Evolutionary conservation across 1,139 yeast genomes (phyloP).

Genomic region (Geotrichum carabidarum): DNA sequence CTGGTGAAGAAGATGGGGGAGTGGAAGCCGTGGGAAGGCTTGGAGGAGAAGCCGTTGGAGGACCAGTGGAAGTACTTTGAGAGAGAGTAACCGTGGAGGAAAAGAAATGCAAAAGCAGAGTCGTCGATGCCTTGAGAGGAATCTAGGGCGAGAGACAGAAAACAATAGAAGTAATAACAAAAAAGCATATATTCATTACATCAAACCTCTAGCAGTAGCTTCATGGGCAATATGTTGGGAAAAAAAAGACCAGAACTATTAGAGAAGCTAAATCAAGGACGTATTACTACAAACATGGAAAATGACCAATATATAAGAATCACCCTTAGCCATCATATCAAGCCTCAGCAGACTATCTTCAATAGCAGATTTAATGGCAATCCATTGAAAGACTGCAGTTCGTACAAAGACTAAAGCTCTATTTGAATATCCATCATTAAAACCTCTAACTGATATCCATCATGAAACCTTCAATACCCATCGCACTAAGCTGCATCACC

Average conservation of each 20-base stretch:
- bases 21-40: slow-evolving; percentile 54
- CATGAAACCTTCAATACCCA: neutral
- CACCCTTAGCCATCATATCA: too few species aligned
- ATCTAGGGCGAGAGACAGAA: neutral
- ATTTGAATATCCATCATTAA: neutral
- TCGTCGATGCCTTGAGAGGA: too few species aligned
- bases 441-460: neutral
- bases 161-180: neutral
- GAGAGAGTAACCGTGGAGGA: slow-evolving; percentile 20
- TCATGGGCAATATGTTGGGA: too few species aligned
- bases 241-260: too few species aligned
- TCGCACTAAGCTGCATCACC: neutral
- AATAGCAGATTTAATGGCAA: neutral
- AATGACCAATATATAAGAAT: too few species aligned
- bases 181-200: neutral
- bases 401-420: neutral
- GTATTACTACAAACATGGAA: too few species aligned
- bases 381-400: neutral
- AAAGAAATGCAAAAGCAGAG: neutral
- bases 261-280: too few species aligned
- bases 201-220: too few species aligned
- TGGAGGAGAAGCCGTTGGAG: slow-evolving; percentile 40
- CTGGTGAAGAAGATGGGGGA: slow-evolving; percentile 64
- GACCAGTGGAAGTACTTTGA: slow-evolving; percentile 41
- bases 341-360: too few species aligned